Conservation (phyloP, 148 eudicot genomes). For the Rheum nobile region DNA sequence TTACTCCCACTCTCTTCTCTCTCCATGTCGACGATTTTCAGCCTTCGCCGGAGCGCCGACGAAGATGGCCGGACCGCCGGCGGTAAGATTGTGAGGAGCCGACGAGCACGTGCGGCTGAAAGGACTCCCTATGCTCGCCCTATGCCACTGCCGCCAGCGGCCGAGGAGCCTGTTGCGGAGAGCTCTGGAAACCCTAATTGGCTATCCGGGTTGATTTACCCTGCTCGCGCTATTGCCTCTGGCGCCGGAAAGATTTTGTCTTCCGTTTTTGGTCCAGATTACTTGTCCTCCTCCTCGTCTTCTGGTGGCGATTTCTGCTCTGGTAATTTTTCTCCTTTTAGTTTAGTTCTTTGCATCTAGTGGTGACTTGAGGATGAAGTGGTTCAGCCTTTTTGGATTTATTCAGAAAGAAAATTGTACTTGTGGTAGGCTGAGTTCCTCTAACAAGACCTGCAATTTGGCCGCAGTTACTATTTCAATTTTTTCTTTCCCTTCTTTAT, state of each 20-base stretch:
- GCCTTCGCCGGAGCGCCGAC: slow-evolving; percentile 21
- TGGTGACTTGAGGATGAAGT: background rate
- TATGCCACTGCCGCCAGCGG: slow-evolving; percentile 5
- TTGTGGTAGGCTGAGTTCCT: background rate
- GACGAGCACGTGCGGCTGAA: slow-evolving; percentile 22
- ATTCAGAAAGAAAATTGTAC: background rate
- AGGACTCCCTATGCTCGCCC: slow-evolving; percentile 65
- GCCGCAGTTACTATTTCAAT: background rate
- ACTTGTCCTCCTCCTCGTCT: slow-evolving; percentile 26
- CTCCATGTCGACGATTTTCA: slow-evolving; percentile 28
- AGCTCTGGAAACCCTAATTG: slow-evolving; percentile 55
- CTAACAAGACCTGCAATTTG: background rate
- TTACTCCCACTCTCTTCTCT: background rate
- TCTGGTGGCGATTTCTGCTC: slow-evolving; percentile 17
- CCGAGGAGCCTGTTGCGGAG: slow-evolving; percentile 9
- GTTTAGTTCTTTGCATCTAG: background rate
- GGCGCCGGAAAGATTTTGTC: slow-evolving; percentile 66
- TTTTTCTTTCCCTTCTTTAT: background rate
- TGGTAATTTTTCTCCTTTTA: slow-evolving; percentile 14
- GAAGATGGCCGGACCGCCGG: slow-evolving; percentile 36
- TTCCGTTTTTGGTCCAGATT: slow-evolving; percentile 28
- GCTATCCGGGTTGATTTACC: slow-evolving; percentile 56
- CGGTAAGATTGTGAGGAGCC: slow-evolving; percentile 35
- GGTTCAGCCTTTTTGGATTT: background rate
- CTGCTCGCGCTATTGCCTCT: slow-evolving; percentile 48